phyloP scores from a whole-genome alignment of 129 eudicot genomes.

The Pittosporum tobira region DNA sequence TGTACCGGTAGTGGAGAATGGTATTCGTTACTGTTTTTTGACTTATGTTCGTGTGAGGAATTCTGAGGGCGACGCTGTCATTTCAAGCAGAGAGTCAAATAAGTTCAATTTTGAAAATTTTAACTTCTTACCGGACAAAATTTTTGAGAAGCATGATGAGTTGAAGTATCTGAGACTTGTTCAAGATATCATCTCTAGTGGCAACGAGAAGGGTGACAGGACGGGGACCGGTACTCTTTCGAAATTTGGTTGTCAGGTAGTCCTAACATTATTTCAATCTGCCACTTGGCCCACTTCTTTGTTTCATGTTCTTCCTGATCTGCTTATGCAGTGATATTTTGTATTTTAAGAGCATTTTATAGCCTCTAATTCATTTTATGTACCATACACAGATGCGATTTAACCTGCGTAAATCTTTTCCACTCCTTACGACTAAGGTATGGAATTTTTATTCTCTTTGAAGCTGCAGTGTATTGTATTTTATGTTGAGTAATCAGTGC shows the following conservation, averaged over 20 bases:
- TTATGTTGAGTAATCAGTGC: background rate
- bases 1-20: slow-evolving; percentile 38
- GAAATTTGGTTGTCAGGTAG: slow-evolving; percentile 69
- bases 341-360: background rate
- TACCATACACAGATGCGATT: slow-evolving; percentile 54
- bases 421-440: slow-evolving; percentile 72
- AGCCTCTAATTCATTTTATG: background rate
- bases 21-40: slow-evolving; percentile 32
- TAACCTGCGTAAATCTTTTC: slow-evolving; percentile 48
- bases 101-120: slow-evolving; percentile 18
- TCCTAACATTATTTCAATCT: background rate
- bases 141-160: slow-evolving; percentile 63
- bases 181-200: slow-evolving; percentile 46
- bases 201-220: slow-evolving; percentile 44
- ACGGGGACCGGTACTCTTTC: slow-evolving; percentile 70
- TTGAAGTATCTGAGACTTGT: slow-evolving; percentile 43
- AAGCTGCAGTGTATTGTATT: background rate
- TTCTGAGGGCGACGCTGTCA: slow-evolving; percentile 4
- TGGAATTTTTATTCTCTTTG: background rate
- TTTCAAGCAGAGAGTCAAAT: background rate
- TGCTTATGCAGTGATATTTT: background rate
- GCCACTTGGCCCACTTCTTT: background rate
- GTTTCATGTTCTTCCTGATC: background rate
- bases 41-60: slow-evolving; percentile 47
- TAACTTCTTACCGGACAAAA: slow-evolving; percentile 26